These are phyloP conservation scores for Carpinus fangiana DNA, from an alignment of 306 rosid species.

Conservation along the genomic window DNA sequence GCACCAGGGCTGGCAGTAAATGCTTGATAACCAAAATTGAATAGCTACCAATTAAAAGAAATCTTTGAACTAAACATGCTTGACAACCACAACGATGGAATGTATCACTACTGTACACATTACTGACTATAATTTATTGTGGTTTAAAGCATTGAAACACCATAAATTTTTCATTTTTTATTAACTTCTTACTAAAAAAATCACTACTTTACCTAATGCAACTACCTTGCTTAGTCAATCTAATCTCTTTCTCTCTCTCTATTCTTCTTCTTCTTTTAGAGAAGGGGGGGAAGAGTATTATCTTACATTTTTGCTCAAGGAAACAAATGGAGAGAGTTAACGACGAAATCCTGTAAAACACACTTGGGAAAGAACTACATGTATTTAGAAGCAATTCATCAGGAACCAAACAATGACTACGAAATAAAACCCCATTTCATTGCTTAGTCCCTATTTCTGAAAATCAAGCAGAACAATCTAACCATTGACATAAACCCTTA, in stretches of 20 bases:
- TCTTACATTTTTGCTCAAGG: background rate
- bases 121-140: background rate
- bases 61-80: background rate
- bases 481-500: conserved; percentile 2
- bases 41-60: background rate
- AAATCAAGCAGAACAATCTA: conserved; percentile 22
- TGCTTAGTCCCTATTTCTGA: conserved; percentile 22
- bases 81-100: background rate
- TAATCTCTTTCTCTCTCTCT: too few species aligned
- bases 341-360: conserved; percentile 24
- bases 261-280: background rate
- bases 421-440: conserved; percentile 13
- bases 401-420: conserved; percentile 9
- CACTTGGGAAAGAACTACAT: background rate
- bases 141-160: background rate
- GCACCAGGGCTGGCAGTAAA: conserved; percentile 5
- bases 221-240: background rate
- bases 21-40: background rate
- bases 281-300: conserved; percentile 3
- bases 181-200: conserved; percentile 17
- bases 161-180: background rate
- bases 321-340: conserved; percentile 19
- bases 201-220: conserved; percentile 3
- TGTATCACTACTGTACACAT: background rate
- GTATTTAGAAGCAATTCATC: background rate